These are phyloP conservation scores for Rhodosporidiobolus sp. DNA, from an alignment of 768 basidiomycete genomes.

Conservation along the genomic window DNA sequence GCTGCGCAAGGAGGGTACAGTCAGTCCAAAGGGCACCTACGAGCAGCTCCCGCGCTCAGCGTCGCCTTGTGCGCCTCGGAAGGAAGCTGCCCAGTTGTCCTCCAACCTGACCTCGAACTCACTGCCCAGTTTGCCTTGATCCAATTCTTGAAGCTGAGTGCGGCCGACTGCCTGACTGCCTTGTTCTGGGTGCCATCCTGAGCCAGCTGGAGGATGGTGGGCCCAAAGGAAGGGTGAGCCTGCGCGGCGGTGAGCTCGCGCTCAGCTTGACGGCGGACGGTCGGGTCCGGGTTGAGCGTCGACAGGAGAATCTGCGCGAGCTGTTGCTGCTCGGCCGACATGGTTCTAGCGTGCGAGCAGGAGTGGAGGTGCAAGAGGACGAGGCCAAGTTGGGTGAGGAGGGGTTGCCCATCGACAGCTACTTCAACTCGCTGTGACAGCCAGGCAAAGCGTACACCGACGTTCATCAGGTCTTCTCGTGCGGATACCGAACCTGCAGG, in stretches of 20 bases:
- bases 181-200: constrained; percentile 65
- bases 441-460: no score
- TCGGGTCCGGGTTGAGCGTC: constrained; percentile 52
- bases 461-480: no score
- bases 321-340: constrained; percentile 17
- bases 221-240: constrained; percentile 70
- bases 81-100: no score
- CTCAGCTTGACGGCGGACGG: constrained; percentile 75
- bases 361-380: no score
- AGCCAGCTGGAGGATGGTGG: constrained; percentile 72
- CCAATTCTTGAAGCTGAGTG: constrained; percentile 88
- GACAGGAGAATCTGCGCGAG: constrained; percentile 29
- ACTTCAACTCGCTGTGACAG: no score
- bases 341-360: neutral
- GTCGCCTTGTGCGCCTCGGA: no score
- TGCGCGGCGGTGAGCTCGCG: constrained; percentile 67
- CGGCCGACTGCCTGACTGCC: constrained; percentile 73
- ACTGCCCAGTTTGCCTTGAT: constrained; percentile 85
- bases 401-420: no score
- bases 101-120: constrained; percentile 38
- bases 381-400: no score
- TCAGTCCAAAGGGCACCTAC: neutral
- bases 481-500: no score
- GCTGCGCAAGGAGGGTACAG: constrained; percentile 4
- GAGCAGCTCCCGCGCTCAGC: neutral